phyloP scores from a whole-genome alignment of 2,329 filamentous ascomycete species.

The Cordyceps tenuipes region DNA sequence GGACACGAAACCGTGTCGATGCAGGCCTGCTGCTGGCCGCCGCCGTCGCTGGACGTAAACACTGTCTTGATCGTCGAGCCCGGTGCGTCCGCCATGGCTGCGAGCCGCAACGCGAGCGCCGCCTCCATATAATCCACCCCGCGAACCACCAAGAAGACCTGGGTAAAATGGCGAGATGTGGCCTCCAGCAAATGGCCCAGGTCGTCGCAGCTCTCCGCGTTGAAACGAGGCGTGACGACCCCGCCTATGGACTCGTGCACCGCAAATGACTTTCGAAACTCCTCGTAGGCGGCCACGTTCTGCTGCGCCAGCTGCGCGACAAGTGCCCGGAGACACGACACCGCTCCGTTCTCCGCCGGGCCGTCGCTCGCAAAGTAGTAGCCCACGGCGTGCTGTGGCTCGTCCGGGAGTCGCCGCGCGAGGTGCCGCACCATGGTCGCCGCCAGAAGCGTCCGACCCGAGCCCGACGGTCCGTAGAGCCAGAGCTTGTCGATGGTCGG shows the following conservation, averaged over 20 bases:
- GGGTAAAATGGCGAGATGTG: neutral
- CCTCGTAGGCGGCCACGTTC: neutral
- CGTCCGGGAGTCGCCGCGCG: neutral
- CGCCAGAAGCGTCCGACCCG: slow-evolving; percentile 1
- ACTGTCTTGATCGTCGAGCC: neutral
- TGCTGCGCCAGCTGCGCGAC: slow-evolving; percentile 5
- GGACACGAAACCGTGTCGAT: slow-evolving; percentile 5
- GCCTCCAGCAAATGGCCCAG: neutral
- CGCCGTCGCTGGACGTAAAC: neutral
- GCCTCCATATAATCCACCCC: neutral
- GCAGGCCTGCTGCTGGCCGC: neutral
- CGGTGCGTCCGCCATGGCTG: neutral
- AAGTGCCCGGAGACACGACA: neutral
- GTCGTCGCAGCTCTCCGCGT: neutral
- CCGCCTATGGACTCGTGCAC: neutral
- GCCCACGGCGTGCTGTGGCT: slow-evolving; percentile 1
- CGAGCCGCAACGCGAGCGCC: neutral
- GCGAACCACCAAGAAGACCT: neutral
- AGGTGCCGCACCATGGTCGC: neutral
- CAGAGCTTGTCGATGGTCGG: slow-evolving; percentile 3
- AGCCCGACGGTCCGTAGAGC: slow-evolving; percentile 5
- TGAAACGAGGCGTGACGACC: neutral
- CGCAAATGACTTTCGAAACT: neutral
- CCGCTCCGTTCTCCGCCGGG: neutral
- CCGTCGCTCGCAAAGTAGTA: neutral